These are phyloP conservation scores for Cenchrus americanus DNA, from an alignment of 176 grass and related monocot species.

Conservation along the genomic window DNA sequence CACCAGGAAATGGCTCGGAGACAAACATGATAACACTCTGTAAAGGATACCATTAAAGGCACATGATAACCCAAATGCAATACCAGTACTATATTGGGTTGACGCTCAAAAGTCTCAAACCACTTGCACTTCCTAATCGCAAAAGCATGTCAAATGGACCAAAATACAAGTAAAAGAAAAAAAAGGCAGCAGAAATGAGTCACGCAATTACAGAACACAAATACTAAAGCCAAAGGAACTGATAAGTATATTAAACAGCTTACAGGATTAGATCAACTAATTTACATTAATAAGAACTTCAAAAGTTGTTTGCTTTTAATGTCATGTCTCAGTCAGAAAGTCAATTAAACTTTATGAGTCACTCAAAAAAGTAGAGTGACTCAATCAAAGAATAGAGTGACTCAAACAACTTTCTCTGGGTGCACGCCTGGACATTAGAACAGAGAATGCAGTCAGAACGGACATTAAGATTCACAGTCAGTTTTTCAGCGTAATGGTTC, in stretches of 20 bases:
- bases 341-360: background rate
- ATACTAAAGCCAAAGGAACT: constrained; percentile 13
- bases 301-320: constrained; percentile 13
- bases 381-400: background rate
- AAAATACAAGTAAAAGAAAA: background rate
- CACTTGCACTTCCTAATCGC: background rate
- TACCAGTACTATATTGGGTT: constrained; percentile 11
- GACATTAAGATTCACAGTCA: background rate
- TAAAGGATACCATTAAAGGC: constrained; percentile 13
- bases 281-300: background rate
- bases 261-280: background rate
- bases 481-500: background rate
- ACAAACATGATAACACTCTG: constrained; percentile 7
- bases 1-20: background rate
- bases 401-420: background rate
- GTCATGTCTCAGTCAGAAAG: constrained; percentile 5
- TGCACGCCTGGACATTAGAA: background rate
- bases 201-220: background rate
- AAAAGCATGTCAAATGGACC: constrained; percentile 6
- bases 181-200: background rate
- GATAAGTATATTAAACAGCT: background rate
- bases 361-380: background rate
- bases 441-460: background rate
- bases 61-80: background rate
- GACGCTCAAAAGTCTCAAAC: constrained; percentile 5